Percentiles rank a stretch among this genome's conserved stretches.
phyloP scores from a whole-genome alignment of 352 stramenopile genomes.

The Phytophthora hybrid region DNA sequence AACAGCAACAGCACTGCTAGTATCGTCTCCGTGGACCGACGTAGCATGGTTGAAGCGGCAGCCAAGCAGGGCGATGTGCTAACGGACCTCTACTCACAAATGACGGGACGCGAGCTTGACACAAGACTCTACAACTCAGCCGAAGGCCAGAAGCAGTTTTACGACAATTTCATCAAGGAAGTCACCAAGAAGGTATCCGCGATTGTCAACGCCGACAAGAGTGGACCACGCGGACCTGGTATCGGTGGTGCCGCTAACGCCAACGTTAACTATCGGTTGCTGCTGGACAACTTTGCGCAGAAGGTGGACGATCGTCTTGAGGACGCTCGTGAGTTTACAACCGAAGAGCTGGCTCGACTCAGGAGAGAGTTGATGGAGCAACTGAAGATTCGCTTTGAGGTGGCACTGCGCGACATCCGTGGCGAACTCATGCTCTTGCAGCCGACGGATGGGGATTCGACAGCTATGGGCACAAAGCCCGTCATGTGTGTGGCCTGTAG shows the following conservation, averaged over 20 bases:
- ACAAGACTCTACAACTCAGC: slow-evolving; percentile 52
- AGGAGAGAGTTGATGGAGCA: slow-evolving; percentile 76
- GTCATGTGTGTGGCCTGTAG: slow-evolving; percentile 88
- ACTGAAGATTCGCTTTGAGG: slow-evolving; percentile 60
- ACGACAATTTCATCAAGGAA: slow-evolving; percentile 79
- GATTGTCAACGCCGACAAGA: slow-evolving; percentile 61
- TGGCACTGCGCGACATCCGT: slow-evolving; percentile 67
- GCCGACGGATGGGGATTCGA: slow-evolving; percentile 65
- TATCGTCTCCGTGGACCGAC: slow-evolving; percentile 28
- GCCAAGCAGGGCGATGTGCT: slow-evolving; percentile 57
- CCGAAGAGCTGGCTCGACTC: slow-evolving; percentile 69
- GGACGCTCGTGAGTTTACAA: slow-evolving; percentile 65
- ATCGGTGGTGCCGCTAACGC: slow-evolving; percentile 46
- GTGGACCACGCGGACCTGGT: slow-evolving; percentile 25
- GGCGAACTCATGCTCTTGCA: slow-evolving; percentile 70
- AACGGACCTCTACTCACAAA: slow-evolving; percentile 65
- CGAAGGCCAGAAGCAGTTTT: slow-evolving; percentile 65
- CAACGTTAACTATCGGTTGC: slow-evolving; percentile 72
- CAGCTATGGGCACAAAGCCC: slow-evolving; percentile 79
- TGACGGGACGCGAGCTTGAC: slow-evolving; percentile 63
- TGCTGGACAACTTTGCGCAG: slow-evolving; percentile 79
- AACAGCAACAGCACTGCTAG: slow-evolving; percentile 27
- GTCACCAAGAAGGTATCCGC: slow-evolving; percentile 82
- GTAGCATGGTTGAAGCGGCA: slow-evolving; percentile 30
- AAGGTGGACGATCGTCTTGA: slow-evolving; percentile 77